phyloP scores from a whole-genome alignment of 352 stramenopile species.

The Globisporangium parvum region DNA sequence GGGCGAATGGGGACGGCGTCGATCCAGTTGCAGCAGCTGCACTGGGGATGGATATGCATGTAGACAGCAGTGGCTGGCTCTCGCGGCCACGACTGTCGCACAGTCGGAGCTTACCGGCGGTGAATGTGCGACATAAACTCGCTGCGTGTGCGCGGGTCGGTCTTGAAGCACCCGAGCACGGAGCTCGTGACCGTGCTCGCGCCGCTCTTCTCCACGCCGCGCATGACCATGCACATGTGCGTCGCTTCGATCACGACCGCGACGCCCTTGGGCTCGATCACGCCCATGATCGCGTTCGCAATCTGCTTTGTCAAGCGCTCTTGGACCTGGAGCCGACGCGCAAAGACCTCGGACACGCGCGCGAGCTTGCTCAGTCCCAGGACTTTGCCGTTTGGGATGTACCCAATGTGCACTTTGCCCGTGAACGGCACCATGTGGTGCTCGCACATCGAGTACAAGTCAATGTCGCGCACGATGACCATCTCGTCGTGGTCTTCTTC shows the following conservation, averaged over 20 bases:
- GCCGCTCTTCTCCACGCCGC: slow-evolving; percentile 97
- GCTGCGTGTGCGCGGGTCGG: slow-evolving; percentile 83
- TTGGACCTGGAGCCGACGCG: slow-evolving; percentile 97
- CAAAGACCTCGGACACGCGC: slow-evolving; percentile 96
- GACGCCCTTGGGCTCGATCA: slow-evolving; percentile 95
- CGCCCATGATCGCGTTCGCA: slow-evolving; percentile 96
- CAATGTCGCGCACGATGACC: slow-evolving; percentile 99
- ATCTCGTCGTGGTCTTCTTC: slow-evolving; percentile 98
- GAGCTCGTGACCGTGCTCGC: slow-evolving; percentile 96
- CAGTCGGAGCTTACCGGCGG: slow-evolving; percentile 39
- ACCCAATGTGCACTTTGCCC: slow-evolving; percentile 94
- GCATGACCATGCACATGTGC: slow-evolving; percentile 99
- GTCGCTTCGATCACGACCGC: slow-evolving; percentile 98
- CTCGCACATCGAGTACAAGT: slow-evolving; percentile 98
- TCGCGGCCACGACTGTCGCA: neutral
- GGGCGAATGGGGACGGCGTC: too few relatives aligned
- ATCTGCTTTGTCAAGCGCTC: slow-evolving; percentile 99
- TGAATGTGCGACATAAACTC: slow-evolving; percentile 89
- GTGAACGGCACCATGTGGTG: slow-evolving; percentile 99
- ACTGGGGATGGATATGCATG: neutral
- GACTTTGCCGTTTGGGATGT: slow-evolving; percentile 95
- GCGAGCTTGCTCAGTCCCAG: slow-evolving; percentile 98
- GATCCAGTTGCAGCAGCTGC: too few relatives aligned
- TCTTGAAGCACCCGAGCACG: slow-evolving; percentile 96
- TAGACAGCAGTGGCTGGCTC: neutral